Evolutionary conservation across 345 rosid species (phyloP).

Genomic region (Eucalyptus brandiana): DNA sequence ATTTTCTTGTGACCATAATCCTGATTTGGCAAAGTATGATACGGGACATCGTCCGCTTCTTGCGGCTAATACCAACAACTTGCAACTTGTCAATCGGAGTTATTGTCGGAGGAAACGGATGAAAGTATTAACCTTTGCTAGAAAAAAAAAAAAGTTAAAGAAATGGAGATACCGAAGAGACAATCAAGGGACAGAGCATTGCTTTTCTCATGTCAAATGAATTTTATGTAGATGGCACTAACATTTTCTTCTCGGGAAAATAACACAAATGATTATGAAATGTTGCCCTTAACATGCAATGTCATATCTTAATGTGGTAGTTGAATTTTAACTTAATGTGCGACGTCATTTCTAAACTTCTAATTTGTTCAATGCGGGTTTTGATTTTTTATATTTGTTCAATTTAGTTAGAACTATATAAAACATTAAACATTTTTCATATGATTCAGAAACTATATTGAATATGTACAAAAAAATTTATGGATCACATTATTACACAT

Average conservation of each 20-base stretch:
- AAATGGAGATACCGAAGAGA: neutral
- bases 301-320: rapidly evolving
- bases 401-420: too few species aligned
- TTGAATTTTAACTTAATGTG: too few species aligned
- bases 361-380: neutral
- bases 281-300: neutral
- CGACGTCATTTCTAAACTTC: too few species aligned
- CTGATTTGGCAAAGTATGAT: neutral
- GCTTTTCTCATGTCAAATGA: neutral
- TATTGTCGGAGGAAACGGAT: neutral
- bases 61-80: neutral
- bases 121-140: neutral
- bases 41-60: neutral
- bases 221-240: neutral
- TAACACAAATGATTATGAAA: too few species aligned
- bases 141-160: neutral
- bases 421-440: too few species aligned
- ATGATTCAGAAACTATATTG: neutral
- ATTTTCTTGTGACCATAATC: neutral
- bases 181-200: neutral
- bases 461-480: too few species aligned
- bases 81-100: too few species aligned
- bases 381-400: neutral
- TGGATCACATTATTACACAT: neutral
- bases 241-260: neutral